Evolutionary conservation across 1,284 basidiomycete species (phyloP).

Genomic region (Leccinum ponderosum): DNA sequence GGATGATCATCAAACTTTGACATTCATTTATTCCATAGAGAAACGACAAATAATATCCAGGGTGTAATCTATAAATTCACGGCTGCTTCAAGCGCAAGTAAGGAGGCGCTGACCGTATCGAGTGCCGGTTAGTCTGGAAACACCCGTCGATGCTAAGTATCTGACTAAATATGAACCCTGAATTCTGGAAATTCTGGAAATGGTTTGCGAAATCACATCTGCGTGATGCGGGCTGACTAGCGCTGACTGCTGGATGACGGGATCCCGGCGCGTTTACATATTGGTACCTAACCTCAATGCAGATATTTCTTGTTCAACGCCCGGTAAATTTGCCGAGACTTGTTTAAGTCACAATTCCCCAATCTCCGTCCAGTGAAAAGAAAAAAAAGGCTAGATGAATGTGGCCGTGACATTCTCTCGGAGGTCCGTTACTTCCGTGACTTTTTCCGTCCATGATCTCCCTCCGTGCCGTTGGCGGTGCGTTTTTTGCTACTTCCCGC

Average conservation of each 20-base stretch:
- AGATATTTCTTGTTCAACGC: neutral
- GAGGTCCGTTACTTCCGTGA: conserved; percentile 15
- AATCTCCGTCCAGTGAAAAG: neutral
- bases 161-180: conserved; percentile 1
- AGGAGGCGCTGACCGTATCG: too few species aligned
- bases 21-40: neutral
- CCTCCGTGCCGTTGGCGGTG: conserved; percentile 3
- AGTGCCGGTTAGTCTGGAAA: neutral
- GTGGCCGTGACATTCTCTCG: neutral
- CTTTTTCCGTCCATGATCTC: conserved; percentile 18
- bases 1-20: conserved; percentile 13
- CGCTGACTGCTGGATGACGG: neutral
- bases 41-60: neutral
- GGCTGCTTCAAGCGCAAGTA: neutral
- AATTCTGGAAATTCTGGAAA: conserved; percentile 6
- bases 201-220: neutral
- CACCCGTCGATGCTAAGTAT: neutral
- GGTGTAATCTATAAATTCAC: neutral
- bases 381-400: neutral
- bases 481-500: conserved; percentile 16
- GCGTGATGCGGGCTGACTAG: neutral
- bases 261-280: neutral
- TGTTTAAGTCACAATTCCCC: neutral
- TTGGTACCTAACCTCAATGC: neutral
- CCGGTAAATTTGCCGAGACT: neutral